Percentiles rank a stretch among this genome's conserved stretches.
phyloP scores from a whole-genome alignment of 2,329 filamentous ascomycete species.

The Aspergillus ochraceus region DNA sequence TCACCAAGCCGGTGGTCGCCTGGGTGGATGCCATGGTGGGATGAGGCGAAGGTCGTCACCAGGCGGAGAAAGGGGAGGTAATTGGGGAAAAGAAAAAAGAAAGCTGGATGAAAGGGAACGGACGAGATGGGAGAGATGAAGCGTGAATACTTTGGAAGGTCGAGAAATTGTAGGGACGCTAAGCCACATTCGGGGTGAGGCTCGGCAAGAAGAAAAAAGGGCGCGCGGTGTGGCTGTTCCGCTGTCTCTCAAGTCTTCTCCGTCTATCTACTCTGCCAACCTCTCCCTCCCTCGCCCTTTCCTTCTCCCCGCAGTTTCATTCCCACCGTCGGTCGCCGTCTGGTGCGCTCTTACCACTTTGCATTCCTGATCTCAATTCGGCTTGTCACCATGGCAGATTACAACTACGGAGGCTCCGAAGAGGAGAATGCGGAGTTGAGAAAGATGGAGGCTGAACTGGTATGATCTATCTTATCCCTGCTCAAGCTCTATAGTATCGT shows the following conservation, averaged over 20 bases:
- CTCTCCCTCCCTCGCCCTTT: background rate
- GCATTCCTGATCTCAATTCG: background rate
- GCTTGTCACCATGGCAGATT: slow-evolving; percentile 63
- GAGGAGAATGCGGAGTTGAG: slow-evolving; percentile 81
- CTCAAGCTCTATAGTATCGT: background rate
- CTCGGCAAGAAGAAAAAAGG: slow-evolving; percentile 18
- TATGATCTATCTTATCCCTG: slow-evolving; percentile 46
- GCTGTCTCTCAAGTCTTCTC: background rate
- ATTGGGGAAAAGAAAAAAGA: background rate
- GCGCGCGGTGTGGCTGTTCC: slow-evolving; percentile 10
- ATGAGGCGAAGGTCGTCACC: slow-evolving; percentile 1
- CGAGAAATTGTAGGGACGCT: slow-evolving; percentile 23
- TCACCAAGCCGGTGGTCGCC: slow-evolving; percentile 22
- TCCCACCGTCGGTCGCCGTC: background rate
- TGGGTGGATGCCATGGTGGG: slow-evolving; percentile 21
- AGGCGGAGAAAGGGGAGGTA: background rate
- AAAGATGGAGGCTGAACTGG: slow-evolving; percentile 75
- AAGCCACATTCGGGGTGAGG: slow-evolving; percentile 19
- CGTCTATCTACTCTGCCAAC: background rate
- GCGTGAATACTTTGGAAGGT: background rate
- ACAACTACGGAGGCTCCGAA: slow-evolving; percentile 70
- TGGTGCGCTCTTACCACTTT: slow-evolving; percentile 2
- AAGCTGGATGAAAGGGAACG: background rate
- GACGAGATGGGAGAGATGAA: background rate
- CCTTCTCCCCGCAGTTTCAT: slow-evolving; percentile 1